Conservation (phyloP, 1,284 basidiomycete species). For the Irpex sp. region DNA sequence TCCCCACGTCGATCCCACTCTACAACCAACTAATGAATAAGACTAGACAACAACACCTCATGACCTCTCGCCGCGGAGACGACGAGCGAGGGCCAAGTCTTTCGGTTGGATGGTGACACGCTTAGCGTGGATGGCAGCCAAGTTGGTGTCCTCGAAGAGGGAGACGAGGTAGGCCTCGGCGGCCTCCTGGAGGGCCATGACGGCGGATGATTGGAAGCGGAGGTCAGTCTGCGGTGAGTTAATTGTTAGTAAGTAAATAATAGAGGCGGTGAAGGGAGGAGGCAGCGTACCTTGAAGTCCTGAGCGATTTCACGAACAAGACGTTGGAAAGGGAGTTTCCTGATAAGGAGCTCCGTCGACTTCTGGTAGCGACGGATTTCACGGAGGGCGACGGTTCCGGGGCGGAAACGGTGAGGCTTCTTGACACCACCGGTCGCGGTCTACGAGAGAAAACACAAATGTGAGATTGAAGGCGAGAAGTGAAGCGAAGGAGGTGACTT, state of each 20-base stretch:
- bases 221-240: conserved; percentile 73
- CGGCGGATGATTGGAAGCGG: conserved; percentile 74
- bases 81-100: conserved; percentile 45
- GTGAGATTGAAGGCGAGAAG: background rate
- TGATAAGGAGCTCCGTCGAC: conserved; percentile 76
- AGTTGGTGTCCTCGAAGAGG: conserved; percentile 71
- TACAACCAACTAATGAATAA: background rate
- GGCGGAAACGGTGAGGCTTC: conserved; percentile 70
- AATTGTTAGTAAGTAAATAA: too few species aligned
- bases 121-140: conserved; percentile 37
- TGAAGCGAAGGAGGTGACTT: background rate
- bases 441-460: conserved; percentile 2
- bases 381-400: conserved; percentile 76
- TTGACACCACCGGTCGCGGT: conserved; percentile 70
- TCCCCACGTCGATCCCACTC: background rate
- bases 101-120: conserved; percentile 63
- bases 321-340: conserved; percentile 78
- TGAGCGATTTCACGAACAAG: conserved; percentile 73
- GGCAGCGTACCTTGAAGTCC: conserved; percentile 65
- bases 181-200: conserved; percentile 75
- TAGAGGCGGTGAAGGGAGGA: too few species aligned
- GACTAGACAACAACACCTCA: conserved; percentile 8
- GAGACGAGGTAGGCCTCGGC: conserved; percentile 79
- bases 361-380: conserved; percentile 86
- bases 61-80: conserved; percentile 28